A percentile compares a stretch with the other conserved stretches of the same genome.
phyloP scores from a whole-genome alignment of 2,329 filamentous ascomycete genomes.

The Aureobasidium vineae region DNA sequence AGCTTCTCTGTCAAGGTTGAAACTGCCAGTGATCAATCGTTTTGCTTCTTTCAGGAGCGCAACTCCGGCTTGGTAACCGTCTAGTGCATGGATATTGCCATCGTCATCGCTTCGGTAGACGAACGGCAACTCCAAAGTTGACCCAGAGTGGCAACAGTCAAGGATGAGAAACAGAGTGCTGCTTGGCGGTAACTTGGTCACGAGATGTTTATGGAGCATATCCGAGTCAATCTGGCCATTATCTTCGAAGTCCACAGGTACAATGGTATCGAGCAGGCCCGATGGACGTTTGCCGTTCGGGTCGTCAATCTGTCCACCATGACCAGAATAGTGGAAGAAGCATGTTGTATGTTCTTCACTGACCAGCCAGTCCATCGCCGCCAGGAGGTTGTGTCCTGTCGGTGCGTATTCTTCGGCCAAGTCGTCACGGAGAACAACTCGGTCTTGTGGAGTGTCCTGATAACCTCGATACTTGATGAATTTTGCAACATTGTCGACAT shows the following conservation, averaged over 20 bases:
- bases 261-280: conserved; percentile 26
- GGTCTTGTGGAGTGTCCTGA: conserved; percentile 42
- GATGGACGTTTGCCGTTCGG: conserved; percentile 37
- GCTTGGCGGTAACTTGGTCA: conserved; percentile 51
- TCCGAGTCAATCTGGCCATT: conserved; percentile 56
- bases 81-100: conserved; percentile 56
- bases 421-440: conserved; percentile 49
- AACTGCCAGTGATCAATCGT: conserved; percentile 52
- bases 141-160: conserved; percentile 63
- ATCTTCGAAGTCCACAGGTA: conserved; percentile 28
- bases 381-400: conserved; percentile 40
- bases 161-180: conserved; percentile 57
- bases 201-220: conserved; percentile 53
- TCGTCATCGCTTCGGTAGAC: conserved; percentile 58
- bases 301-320: conserved; percentile 56
- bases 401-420: conserved; percentile 38
- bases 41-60: conserved; percentile 52
- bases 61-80: conserved; percentile 55
- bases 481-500: conserved; percentile 51
- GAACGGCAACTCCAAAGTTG: conserved; percentile 58
- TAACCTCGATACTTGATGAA: conserved; percentile 49
- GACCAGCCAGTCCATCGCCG: conserved; percentile 60
- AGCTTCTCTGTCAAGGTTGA: conserved; percentile 45
- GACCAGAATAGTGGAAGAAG: conserved; percentile 60
- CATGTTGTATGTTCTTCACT: conserved; percentile 52